Base-by-base conservation (phyloP, 805 yeast species). In the Yarrowia yakushimensis region DNA sequence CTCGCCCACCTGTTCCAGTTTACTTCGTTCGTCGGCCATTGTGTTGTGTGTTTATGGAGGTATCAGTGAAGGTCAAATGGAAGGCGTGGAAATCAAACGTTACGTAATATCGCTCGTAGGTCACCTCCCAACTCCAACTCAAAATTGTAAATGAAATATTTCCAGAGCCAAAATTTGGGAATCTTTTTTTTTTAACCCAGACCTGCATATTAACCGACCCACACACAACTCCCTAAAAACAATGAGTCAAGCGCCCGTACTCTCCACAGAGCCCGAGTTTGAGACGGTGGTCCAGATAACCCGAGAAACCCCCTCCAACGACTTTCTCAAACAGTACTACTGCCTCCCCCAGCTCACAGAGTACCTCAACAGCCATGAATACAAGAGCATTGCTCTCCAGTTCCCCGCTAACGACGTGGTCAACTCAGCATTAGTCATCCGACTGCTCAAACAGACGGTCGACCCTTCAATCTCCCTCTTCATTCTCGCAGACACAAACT, bases 401-500 rank as follows among this genome's bases (percentile, higher is more conserved):
- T 93, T 94, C 67, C 98, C 98, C 0, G 99, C 96, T 72, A 64
- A 75, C 5, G 75, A 92, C 36, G 82, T 94, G 1, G 79, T 85
- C 41, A 97, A 93, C 71, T 85, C 97, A 0, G 84, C 93, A 0
- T 78, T 85, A 18, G 82, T 93, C 0, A 83, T 76, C 78, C 52
- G 67, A 64, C 67, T 65, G 18, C 64, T 68, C 20, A 52, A 15
- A 4, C 10, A 34, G 15, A 55, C 37, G 8, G 55, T 43, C 15
- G 45, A 43, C 3, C 60, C 62, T 12, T 18, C 39, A n/a, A 27
- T 46, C 13, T 52, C 57, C 55, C 80, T 87, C 11, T 93, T 93
- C 88, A 82, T 93, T 17, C 76, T 94, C 36, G 99, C 98, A 0
- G 99, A 94, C 70, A 93, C 99, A 0, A 90, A 97, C 0, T 94